Conservation (phyloP, 2,329 filamentous ascomycete genomes). For the Atkinsonella hypoxylon region DNA sequence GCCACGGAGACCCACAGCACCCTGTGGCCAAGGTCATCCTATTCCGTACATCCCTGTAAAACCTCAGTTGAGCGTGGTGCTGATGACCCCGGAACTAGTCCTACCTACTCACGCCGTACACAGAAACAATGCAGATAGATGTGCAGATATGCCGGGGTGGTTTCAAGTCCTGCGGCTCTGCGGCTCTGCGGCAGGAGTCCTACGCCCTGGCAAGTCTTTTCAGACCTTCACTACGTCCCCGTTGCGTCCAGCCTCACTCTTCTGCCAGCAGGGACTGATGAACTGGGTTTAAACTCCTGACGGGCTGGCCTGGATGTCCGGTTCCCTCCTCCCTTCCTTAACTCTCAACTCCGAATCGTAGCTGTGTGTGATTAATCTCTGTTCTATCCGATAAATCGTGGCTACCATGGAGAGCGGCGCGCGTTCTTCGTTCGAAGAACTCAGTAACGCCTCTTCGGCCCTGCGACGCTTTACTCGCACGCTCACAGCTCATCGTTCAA, state of each 20-base stretch:
- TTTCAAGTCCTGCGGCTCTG: not conserved
- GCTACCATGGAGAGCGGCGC: conserved; percentile 6
- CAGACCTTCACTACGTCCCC: not conserved
- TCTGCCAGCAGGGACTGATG: not conserved
- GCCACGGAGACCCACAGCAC: no score
- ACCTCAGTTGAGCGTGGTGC: not conserved
- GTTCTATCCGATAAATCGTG: not conserved
- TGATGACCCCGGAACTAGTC: not conserved
- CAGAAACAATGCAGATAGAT: not conserved
- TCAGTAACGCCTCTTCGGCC: conserved; percentile 5
- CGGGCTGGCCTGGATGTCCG: not conserved
- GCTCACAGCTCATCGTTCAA: conserved; percentile 6
- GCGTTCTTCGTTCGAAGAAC: conserved; percentile 10
- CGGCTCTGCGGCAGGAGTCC: no score
- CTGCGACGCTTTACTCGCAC: conserved; percentile 7
- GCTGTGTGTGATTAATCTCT: not conserved
- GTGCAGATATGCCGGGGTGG: not conserved
- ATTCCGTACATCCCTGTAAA: not conserved
- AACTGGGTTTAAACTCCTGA: not conserved
- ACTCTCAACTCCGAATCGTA: not conserved
- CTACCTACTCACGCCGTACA: not conserved
- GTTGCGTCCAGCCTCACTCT: not conserved
- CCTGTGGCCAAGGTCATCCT: not conserved
- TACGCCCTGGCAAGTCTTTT: not conserved
- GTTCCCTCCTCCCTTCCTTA: not conserved